Evolutionary conservation across 352 stramenopile species (phyloP), one percentile per base, ranked within the genome.

Genomic region (Pythium aquatile): DNA sequence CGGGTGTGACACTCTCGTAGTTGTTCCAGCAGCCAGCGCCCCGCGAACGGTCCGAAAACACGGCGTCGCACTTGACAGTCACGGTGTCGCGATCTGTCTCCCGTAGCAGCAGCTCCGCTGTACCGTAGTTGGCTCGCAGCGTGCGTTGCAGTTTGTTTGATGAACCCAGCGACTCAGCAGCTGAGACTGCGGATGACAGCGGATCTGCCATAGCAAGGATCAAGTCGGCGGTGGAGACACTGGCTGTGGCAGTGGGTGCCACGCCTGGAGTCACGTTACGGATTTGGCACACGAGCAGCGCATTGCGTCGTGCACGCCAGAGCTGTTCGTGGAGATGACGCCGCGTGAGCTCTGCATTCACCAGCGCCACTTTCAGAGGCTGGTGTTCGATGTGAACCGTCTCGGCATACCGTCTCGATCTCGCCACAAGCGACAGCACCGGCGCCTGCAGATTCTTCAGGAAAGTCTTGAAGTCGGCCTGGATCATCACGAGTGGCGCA

Each of bases 291-390:
- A 90, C 67, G 6, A 93, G 64, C 16, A 87, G 42, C 5, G 84
- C 81, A 42, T 93, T 81, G 5, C 73, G 73, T 24, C 76, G 66
- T 10, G 83, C 60, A 0, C 68, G 65, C 84, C 84, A 93, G 32
- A 93, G 58, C 53, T 93, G 81, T 9, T 93, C 83, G 55, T 91
- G 81, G 54, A 93, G 63, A 55, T 93, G 83, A 26, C 72, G 76
- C 5, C 80, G 70, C 20, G 78, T 72, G 33, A 83, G 70, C 52
- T 89, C 76, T 2, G 76, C 65, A 11, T 63, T 70, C 5, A 63
- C 54, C 5, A 90, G 54, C 42, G 81, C 79, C 3, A 73, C 26
- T 2, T 80, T 72, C 44, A 93, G 63, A 1, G 83, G 81, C 13
- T 71, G 65, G 64, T 85, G 81, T 39, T 93, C 83, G 4, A 74